Evolutionary conservation across 2,329 filamentous ascomycete species (phyloP).

Genomic region (Lasiodiplodia hormozganensis): DNA sequence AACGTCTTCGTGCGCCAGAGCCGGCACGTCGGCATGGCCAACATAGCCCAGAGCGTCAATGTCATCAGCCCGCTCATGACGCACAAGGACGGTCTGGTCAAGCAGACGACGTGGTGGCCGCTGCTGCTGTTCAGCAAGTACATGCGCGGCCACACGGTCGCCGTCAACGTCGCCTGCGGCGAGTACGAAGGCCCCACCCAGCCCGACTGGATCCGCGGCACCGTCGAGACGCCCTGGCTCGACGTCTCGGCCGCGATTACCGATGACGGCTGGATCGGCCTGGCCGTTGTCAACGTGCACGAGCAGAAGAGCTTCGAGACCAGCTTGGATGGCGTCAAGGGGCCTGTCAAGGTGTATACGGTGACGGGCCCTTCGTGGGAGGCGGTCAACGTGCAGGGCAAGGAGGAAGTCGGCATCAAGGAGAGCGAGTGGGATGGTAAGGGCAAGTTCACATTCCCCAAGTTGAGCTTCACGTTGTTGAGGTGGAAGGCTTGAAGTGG

Average conservation of each 20-base stretch:
- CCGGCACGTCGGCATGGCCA: conserved; percentile 76
- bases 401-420: conserved; percentile 67
- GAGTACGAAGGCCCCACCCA: conserved; percentile 72
- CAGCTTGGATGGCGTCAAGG: conserved; percentile 63
- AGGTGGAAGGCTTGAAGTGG: conserved; percentile 54
- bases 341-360: conserved; percentile 65
- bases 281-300: conserved; percentile 76
- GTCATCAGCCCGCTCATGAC: conserved; percentile 82
- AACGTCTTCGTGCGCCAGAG: conserved; percentile 79
- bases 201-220: conserved; percentile 69
- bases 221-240: conserved; percentile 73
- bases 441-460: conserved; percentile 69
- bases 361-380: conserved; percentile 65
- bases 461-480: conserved; percentile 74
- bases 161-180: conserved; percentile 67
- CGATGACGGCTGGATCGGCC: conserved; percentile 65
- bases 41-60: conserved; percentile 79
- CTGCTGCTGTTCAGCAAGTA: conserved; percentile 71
- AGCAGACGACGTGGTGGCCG: conserved; percentile 80
- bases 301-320: conserved; percentile 67
- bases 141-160: conserved; percentile 76
- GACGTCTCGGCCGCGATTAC: conserved; percentile 70
- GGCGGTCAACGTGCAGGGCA: conserved; percentile 67
- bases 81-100: conserved; percentile 65
- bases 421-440: conserved; percentile 70